Evolutionary conservation across 768 basidiomycete genomes (phyloP), one percentile per base, ranked within the genome.

Genomic region (Tephrocybe sp.): DNA sequence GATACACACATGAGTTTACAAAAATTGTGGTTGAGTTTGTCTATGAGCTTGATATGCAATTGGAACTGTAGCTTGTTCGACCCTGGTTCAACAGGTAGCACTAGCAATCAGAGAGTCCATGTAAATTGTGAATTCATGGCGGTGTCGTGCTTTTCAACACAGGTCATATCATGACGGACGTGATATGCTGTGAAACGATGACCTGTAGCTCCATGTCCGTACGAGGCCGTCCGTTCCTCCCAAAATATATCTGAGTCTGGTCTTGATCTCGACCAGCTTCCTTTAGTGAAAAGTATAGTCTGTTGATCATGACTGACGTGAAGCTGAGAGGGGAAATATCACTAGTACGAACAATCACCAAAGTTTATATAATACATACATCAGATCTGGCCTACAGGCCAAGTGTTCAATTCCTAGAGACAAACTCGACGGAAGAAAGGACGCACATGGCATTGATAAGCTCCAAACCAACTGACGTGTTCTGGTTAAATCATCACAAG

Each of bases 1-100:
- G n/a, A n/a, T n/a, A 88, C 57, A 83, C 85, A 74, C 53, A 76
- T 45, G 78, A 83, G 64, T 83, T 81, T 61, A 75, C 80, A 22
- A 82, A 82, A 68, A 62, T 82, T 19, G 59, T 51, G 2, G 44
- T 57, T 22, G 60, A 49, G 27, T 61, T 52, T 34, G 55, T 53
- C 13, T 56, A 57, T 35, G 55, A 55, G 46, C 34, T 54, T 9
- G 50, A 37, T 2, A 46, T 47, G 35, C 51, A 24, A 53, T 43
- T 30, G 7, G 28, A 30, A 12, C 28, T 30, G n/a, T n/a, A n/a
- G n/a, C n/a, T n/a, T n/a, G n/a, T n/a, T n/a, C n/a, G n/a, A n/a
- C n/a, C n/a, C n/a, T n/a, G n/a, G n/a, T n/a, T n/a, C n/a, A n/a
- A n/a, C n/a, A n/a, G n/a, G n/a, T n/a, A n/a, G n/a, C n/a, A n/a